Evolutionary conservation across 2,329 filamentous ascomycete genomes (phyloP), one percentile per base, ranked within the genome.

Genomic region (Talaromyces sp.): DNA sequence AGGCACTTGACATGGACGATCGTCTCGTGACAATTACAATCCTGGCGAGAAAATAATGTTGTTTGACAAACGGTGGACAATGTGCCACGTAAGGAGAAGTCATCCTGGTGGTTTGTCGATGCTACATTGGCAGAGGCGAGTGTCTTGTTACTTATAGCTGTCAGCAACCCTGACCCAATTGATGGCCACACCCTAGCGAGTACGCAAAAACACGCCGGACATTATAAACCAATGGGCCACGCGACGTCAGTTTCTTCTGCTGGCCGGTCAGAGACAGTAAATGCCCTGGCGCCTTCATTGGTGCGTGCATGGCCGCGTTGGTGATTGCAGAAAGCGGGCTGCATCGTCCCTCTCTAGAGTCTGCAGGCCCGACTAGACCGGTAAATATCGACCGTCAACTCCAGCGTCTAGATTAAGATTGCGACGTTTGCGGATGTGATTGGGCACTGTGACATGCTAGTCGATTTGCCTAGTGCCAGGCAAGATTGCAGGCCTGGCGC

Each of bases 11-110:
- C 56, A 53, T 42, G 30, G 47, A 14, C 34, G 54, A 54, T 31
- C 47, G 8, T 27, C 44, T 51, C 6, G 31, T n/a, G 42, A 30
- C n/a, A 44, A 47, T 54, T 31, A 47, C 28, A 23, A 23, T 42
- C 59, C 5, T 40, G 36, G 36, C 54, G 52, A 56, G 7, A 34
- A 33, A 34, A 23, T 23, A 42, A 31, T 44, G 42, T 3, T 33
- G 44, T 52, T 52, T 52, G 50, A 42, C 50, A 53, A 59, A 23
- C 51, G 61, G 56, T 59, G 51, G 57, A 42, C 30, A 62, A 18
- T 56, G 61, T 62, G 61, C 61, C 61, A 62, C 61, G 61, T 62
- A 62, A 47, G 57, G 50, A 30, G 14, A 42, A 36, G 28, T 28
- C 23, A 44, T 36, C 44, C 44, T 14, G 42, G 12, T 34, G 8